Evolutionary conservation across 2,329 filamentous ascomycete genomes (phyloP).

Genomic region (Ceratocystis colombiana): DNA sequence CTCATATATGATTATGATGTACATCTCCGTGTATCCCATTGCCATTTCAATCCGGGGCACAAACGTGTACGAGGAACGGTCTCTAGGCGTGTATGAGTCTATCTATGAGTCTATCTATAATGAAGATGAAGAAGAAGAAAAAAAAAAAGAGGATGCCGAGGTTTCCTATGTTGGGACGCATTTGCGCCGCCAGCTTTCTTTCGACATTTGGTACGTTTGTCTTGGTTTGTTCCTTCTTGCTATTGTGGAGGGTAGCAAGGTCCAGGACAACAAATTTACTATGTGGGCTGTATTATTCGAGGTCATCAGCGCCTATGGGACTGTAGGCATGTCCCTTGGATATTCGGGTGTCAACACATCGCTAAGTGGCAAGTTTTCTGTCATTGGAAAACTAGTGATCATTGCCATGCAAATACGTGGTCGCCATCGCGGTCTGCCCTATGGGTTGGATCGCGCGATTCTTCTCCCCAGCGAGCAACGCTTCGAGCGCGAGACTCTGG

Average conservation of each 20-base stretch:
- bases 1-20: constrained; percentile 98
- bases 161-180: constrained; percentile 84
- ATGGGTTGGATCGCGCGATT: constrained; percentile 54
- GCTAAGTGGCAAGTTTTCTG: constrained; percentile 70
- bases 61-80: constrained; percentile 92
- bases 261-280: constrained; percentile 55
- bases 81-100: constrained; percentile 60
- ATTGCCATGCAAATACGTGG: constrained; percentile 61
- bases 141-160: constrained; percentile 40
- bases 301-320: constrained; percentile 84
- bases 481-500: constrained; percentile 44
- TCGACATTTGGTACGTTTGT: constrained; percentile 96
- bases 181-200: constrained; percentile 84
- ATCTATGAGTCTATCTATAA: constrained; percentile 38
- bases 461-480: constrained; percentile 49
- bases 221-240: constrained; percentile 85
- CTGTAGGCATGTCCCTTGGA: constrained; percentile 81
- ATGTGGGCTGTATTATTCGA: constrained; percentile 70
- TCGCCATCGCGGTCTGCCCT: constrained; percentile 57
- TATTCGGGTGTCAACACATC: constrained; percentile 66
- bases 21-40: constrained; percentile 93
- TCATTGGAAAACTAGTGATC: constrained; percentile 60
- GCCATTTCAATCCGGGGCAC: constrained; percentile 89
- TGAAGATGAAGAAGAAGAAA: constrained; percentile 36
- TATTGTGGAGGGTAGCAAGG: constrained; percentile 68